Percentiles rank a stretch among this genome's conserved stretches.
Evolutionary conservation across 441 rosid genomes (phyloP).

Genomic region (Cnidoscolus chayamansa): DNA sequence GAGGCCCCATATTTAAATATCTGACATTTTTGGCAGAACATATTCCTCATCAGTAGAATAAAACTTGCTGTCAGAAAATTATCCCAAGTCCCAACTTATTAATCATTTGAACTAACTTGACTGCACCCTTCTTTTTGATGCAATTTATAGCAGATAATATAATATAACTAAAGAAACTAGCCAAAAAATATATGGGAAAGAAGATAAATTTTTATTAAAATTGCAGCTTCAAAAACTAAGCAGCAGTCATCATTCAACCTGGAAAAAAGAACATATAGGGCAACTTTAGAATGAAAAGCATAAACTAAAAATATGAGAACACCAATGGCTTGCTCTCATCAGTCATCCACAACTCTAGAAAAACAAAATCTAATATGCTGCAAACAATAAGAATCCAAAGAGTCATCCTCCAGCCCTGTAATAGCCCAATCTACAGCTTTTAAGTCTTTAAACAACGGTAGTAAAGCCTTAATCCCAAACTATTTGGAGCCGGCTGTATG

Average conservation of each 20-base stretch:
- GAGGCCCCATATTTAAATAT: background rate
- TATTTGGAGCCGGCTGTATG: no score
- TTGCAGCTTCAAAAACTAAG: background rate
- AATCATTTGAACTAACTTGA: background rate
- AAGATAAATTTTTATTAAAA: background rate
- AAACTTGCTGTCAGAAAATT: background rate
- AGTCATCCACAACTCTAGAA: background rate
- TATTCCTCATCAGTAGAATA: background rate
- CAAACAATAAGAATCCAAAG: constrained; percentile 1
- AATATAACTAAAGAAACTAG: no score
- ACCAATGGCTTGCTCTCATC: background rate
- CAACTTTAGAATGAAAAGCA: background rate
- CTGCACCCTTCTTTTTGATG: background rate
- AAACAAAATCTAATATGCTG: background rate
- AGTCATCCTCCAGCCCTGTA: background rate
- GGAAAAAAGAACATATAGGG: background rate
- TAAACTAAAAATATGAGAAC: background rate
- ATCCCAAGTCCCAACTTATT: no score
- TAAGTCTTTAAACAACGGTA: no score
- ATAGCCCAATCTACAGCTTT: background rate
- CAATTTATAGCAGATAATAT: no score
- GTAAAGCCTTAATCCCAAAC: no score
- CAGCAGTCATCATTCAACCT: no score
- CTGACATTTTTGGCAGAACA: background rate
- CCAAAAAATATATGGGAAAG: background rate